Percentiles rank a stretch among this genome's conserved stretches.
Evolutionary conservation across 768 basidiomycete genomes (phyloP).

Genomic region (Amanita rimosa): DNA sequence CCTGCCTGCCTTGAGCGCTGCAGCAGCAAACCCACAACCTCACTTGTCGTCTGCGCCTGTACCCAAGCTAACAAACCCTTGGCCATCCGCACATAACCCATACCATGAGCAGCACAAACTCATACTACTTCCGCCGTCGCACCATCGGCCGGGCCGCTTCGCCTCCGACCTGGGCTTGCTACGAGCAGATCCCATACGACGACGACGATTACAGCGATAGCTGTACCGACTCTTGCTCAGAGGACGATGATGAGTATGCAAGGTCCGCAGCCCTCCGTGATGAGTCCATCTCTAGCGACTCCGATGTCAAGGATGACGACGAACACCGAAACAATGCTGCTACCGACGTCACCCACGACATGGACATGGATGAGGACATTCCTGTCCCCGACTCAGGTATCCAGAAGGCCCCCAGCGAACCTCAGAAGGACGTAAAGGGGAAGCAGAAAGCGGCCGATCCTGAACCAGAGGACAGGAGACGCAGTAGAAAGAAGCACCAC

Average conservation of each 20-base stretch:
- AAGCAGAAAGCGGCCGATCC: conserved; percentile 73
- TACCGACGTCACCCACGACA: conserved; percentile 19
- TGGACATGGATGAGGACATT: conserved; percentile 51
- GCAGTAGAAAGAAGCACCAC: conserved; percentile 44
- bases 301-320: conserved; percentile 24
- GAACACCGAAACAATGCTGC: conserved; percentile 14
- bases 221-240: conserved; percentile 56
- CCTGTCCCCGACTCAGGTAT: conserved; percentile 20
- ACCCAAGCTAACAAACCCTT: not conserved
- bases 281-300: conserved; percentile 15
- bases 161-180: conserved; percentile 83
- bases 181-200: conserved; percentile 76
- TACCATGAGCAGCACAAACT: conserved; percentile 27
- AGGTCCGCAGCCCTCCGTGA: conserved; percentile 9
- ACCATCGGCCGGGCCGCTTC: conserved; percentile 72
- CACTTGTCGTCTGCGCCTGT: not conserved
- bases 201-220: conserved; percentile 52
- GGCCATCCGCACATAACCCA: not conserved
- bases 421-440: conserved; percentile 60
- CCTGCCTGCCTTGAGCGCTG: not conserved
- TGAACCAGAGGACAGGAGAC: conserved; percentile 37
- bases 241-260: conserved; percentile 61
- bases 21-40: not conserved
- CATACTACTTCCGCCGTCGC: conserved; percentile 54
- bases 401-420: conserved; percentile 15